phyloP scores from a whole-genome alignment of 768 basidiomycete species.

The Candolleomyces aberdarensis region DNA sequence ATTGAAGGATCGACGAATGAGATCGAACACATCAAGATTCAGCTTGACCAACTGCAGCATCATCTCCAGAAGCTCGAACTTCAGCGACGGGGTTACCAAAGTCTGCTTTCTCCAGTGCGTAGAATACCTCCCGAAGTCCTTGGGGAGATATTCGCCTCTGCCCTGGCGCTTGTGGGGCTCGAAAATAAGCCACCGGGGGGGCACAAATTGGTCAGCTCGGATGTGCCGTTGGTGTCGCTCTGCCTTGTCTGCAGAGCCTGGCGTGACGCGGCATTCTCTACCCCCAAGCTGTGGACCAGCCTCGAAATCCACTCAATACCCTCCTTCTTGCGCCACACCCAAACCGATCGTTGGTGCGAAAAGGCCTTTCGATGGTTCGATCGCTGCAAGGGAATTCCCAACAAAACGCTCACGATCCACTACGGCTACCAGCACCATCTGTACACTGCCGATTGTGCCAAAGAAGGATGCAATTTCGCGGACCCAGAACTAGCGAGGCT shows the following conservation, averaged over 20 bases:
- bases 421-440: not conserved
- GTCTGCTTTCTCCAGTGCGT: not conserved
- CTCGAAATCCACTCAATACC: not conserved
- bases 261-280: not conserved
- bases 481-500: not conserved
- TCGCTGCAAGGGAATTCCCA: not conserved
- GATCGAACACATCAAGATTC: too few species aligned
- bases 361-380: not conserved
- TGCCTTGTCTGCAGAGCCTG: not conserved
- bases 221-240: not conserved
- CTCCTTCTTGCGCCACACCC: too few species aligned
- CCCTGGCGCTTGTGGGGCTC: not conserved
- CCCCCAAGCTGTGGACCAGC: not conserved
- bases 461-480: not conserved
- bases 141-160: not conserved
- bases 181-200: not conserved
- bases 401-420: not conserved
- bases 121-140: not conserved
- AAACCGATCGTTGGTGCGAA: not conserved
- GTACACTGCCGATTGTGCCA: not conserved
- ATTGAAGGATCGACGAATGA: too few species aligned
- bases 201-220: too few species aligned
- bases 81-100: too few species aligned
- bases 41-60: too few species aligned
- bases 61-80: too few species aligned